Percentiles rank a stretch among this genome's conserved stretches.
phyloP scores from a whole-genome alignment of 768 basidiomycete species.

The Amanita rimosa region DNA sequence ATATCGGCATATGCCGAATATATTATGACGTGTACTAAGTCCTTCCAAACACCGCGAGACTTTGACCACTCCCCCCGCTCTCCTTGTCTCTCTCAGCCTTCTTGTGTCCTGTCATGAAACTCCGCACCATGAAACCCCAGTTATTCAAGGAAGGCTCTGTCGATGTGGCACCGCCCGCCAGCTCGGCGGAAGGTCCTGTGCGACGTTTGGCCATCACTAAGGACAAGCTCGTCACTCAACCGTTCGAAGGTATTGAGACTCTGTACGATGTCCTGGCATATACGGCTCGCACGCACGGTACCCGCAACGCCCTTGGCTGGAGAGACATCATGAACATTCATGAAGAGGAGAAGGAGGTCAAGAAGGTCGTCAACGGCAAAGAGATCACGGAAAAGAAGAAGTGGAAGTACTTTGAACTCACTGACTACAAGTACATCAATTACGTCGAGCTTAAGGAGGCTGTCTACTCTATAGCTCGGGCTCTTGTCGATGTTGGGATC shows the following conservation, averaged over 20 bases:
- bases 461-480: constrained; percentile 57
- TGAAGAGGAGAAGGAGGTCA: constrained; percentile 86
- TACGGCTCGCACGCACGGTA: constrained; percentile 63
- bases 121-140: constrained; percentile 25
- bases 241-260: constrained; percentile 69
- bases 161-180: constrained; percentile 32
- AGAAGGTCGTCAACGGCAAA: constrained; percentile 74
- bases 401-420: constrained; percentile 93
- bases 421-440: constrained; percentile 74
- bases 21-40: no score
- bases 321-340: constrained; percentile 59
- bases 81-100: constrained; percentile 7
- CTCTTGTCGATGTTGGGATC: constrained; percentile 61
- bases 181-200: constrained; percentile 39
- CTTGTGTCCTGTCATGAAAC: constrained; percentile 18
- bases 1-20: no score
- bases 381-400: constrained; percentile 81
- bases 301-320: constrained; percentile 69
- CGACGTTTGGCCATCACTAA: constrained; percentile 47
- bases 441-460: constrained; percentile 62
- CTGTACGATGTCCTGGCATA: constrained; percentile 72
- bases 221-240: constrained; percentile 49
- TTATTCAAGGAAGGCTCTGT: constrained; percentile 55
- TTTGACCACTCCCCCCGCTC: no score
- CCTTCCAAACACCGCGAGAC: no score